Evolutionary conservation across 352 stramenopile genomes (phyloP), one percentile per base, ranked within the genome.

Genomic region (Pythium scleroteichum): DNA sequence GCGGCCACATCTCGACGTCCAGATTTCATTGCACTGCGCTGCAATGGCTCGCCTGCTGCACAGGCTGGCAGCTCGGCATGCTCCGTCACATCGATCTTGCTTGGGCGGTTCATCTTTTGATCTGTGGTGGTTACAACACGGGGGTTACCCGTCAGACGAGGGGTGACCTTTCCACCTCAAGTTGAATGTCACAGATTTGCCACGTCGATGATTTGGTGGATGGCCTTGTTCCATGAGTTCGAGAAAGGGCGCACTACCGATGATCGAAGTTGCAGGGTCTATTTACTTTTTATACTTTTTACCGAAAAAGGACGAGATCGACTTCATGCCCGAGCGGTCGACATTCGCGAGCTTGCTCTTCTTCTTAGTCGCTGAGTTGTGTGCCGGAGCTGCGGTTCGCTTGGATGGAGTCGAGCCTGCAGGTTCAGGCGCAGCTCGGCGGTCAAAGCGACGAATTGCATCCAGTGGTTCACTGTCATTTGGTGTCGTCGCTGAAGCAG

Each of bases 331-430:
- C 9, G 78, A 72, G 46, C 80, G 73, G 39, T 92, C 76, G 24
- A 92, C 79, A 59, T 84, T 90, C 13, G 77, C 83, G 40, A 92
- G 64, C 46, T 92, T 92, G 68, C 79, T 90, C 56, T 92, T 92
- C 70, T 94, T 93, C 68, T 94, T 93, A 38, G 61, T 53, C 10
- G 59, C 66, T 26, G 53, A 64, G 17, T 51, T 60, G 20, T 19
- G n/a, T 20, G 44, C 27, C 13, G 63, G 56, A 55, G 57, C 65
- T 2, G 67, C 48, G 13, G 76, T 51, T 10, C 80, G 70, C 58
- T 90, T 90, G 33, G 56, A 60, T 9, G 53, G 62, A 1, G 52
- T 66, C 6, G 42, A 19, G 20, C 41, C 45, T 13, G 49, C 42
- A 23, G 68, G 69, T 24, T 63, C 79, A 67, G 69, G 26, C 17